Evolutionary conservation across 2,329 filamentous ascomycete genomes (phyloP).

Genomic region (Didymellaceae sp.): DNA sequence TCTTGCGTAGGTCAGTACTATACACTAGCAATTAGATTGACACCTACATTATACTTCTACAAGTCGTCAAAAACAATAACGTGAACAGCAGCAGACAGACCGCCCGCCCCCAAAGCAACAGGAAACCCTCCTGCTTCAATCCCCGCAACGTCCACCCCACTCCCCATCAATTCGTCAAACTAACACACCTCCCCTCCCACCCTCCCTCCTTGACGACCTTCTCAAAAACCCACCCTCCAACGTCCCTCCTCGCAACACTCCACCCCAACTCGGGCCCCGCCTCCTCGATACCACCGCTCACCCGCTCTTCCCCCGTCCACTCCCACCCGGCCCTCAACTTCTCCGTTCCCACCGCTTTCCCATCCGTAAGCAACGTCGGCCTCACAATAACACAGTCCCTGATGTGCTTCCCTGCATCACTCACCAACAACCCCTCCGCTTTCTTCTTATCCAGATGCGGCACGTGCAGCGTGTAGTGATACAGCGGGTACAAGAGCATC

Average conservation of each 20-base stretch:
- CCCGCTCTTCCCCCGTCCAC: slow-evolving; percentile 16
- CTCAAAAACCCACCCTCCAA: slow-evolving; percentile 51
- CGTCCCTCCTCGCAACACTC: slow-evolving; percentile 48
- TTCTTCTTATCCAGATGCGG: slow-evolving; percentile 51
- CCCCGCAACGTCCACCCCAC: no score
- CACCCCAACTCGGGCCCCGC: slow-evolving; percentile 48
- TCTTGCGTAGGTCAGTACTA: no score
- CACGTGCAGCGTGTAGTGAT: slow-evolving; percentile 42
- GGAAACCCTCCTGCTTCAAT: no score
- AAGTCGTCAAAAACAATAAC: no score
- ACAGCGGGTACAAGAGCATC: slow-evolving; percentile 38
- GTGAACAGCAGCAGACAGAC: no score
- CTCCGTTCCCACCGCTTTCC: slow-evolving; percentile 28
- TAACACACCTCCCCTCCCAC: slow-evolving; percentile 44
- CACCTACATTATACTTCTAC: no score
- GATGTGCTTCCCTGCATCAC: slow-evolving; percentile 25
- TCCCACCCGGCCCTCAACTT: slow-evolving; percentile 46
- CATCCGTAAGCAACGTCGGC: slow-evolving; percentile 48
- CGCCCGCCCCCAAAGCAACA: no score
- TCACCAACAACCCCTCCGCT: slow-evolving; percentile 43
- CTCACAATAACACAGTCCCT: slow-evolving; percentile 45
- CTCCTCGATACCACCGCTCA: slow-evolving; percentile 23
- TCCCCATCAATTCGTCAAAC: slow-evolving; percentile 40
- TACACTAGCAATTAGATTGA: no score
- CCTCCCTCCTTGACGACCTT: slow-evolving; percentile 34